phyloP scores from a whole-genome alignment of 164 flowering plant genomes.

The Paratinospora sagittata region DNA sequence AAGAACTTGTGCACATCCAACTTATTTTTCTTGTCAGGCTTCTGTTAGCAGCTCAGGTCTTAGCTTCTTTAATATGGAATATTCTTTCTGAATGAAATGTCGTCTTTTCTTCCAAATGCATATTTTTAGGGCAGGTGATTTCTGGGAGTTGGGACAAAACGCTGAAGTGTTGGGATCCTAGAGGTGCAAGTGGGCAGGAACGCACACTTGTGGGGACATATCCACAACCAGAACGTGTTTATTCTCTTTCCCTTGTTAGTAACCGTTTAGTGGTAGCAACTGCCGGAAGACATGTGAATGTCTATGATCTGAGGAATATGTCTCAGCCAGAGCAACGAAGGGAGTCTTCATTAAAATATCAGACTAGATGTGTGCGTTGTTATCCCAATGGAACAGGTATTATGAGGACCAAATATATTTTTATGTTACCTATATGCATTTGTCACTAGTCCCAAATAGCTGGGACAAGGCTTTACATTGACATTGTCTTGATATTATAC shows the following conservation, averaged over 20 bases:
- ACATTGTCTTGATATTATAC: too few relatives aligned
- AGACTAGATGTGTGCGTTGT: constrained; percentile 95
- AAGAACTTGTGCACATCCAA: background rate
- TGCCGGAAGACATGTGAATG: constrained; percentile 97
- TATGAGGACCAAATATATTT: background rate
- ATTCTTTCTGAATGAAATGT: background rate
- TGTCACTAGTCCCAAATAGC: background rate
- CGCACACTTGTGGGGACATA: constrained; percentile 88
- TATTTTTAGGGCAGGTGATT: constrained; percentile 74
- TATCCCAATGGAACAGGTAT: constrained; percentile 99
- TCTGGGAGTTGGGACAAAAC: constrained; percentile 99
- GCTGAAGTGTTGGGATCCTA: constrained; percentile 97
- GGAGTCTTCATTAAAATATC: constrained; percentile 95
- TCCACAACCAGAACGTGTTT: constrained; percentile 93
- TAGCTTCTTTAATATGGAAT: background rate
- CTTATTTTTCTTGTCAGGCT: background rate
- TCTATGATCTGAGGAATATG: constrained; percentile 95
- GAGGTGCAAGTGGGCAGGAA: constrained; percentile 96
- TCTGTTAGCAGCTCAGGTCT: background rate
- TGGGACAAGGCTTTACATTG: background rate
- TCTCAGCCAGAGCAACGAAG: constrained; percentile 97
- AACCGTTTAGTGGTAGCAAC: constrained; percentile 94
- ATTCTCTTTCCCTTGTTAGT: constrained; percentile 90
- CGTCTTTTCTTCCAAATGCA: constrained; percentile 2
- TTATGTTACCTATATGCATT: background rate